Evolutionary conservation across 2,329 filamentous ascomycete genomes (phyloP), one percentile per base, ranked within the genome.

Genomic region (Aphanoascus verrucosus): DNA sequence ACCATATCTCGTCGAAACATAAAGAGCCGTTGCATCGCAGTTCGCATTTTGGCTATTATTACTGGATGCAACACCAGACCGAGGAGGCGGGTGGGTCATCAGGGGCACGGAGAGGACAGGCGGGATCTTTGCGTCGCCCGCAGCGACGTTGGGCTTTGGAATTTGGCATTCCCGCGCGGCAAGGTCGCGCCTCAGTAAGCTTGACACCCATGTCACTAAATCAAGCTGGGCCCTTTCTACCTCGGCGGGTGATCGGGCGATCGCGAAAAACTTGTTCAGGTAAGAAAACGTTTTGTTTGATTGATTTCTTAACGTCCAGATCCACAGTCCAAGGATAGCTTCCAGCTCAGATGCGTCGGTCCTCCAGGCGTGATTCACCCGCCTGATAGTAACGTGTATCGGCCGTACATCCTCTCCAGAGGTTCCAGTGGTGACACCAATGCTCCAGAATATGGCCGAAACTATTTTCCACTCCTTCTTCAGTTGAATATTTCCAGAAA

Each of bases 361-460:
- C 11, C 6, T 23, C 46, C 46, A 49, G 11, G 17, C 17, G 12
- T 28, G 11, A 17, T 40, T 23, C 5, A 49, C 19, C 3, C 17
- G 15, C 23, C 20, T 38, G 14, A 40, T 28, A 9, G n/a, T 40
- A 15, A 28, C 6, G 11, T 38, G 19, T 28, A 40, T 49, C 17
- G 34, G 34, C 14, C 6, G 17, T 2, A 38, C 14, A 15, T 32
- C 35, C 11, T 31, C 34, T 15, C 19, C 45, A 17, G 34, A 6
- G 5, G 9, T n/a, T 23, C 14, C 46, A 17, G 35, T 40, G 9
- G 9, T 6, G 23, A 38, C n/a, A 17, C 14, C 20, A 1, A 49
- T 6, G 8, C 12, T 40, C 46, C 46, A 49, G n/a, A 49, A 49
- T 35, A 47, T 34, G n/a, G 44, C 31, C 28, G 44, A 47, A 20